These are phyloP conservation scores for Spiromastix sp. DNA, from an alignment of 2,329 filamentous ascomycete genomes.

Conservation along the genomic window DNA sequence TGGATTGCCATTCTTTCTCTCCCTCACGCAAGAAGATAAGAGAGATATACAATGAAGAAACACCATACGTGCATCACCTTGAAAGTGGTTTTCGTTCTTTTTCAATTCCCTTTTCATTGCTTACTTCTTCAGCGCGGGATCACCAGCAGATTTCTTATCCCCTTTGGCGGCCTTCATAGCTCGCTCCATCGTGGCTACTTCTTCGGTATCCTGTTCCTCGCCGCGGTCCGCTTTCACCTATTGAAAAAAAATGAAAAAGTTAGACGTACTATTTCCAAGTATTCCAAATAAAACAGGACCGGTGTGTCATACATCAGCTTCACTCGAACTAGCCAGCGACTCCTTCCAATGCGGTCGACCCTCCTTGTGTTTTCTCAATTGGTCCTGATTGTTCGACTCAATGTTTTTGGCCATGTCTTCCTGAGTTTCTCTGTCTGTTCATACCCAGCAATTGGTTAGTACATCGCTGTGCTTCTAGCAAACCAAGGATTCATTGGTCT, in stretches of 20 bases:
- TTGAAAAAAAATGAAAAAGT: constrained; percentile 2
- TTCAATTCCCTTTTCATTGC: no score
- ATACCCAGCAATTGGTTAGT: no score
- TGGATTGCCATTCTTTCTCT: no score
- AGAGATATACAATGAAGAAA: no score
- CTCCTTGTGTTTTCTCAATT: constrained; percentile 37
- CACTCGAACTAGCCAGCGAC: constrained; percentile 66
- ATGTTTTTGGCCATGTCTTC: constrained; percentile 35
- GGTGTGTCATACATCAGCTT: constrained; percentile 53
- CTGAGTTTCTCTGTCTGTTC: no score
- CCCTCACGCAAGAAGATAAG: no score
- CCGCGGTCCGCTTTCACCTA: constrained; percentile 52
- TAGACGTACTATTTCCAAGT: neutral
- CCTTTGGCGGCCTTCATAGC: constrained; percentile 14
- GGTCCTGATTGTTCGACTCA: constrained; percentile 53
- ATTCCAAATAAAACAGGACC: neutral
- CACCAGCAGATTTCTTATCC: constrained; percentile 1
- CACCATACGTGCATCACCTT: no score
- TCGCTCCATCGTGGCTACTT: no score
- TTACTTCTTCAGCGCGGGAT: no score
- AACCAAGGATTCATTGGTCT: no score
- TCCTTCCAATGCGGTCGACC: constrained; percentile 68
- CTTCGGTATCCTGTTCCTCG: constrained; percentile 34
- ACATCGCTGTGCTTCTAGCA: no score
- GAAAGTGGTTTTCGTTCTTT: no score